Conservation (phyloP, 306 rosid genomes). For the Corylus americana region DNA sequence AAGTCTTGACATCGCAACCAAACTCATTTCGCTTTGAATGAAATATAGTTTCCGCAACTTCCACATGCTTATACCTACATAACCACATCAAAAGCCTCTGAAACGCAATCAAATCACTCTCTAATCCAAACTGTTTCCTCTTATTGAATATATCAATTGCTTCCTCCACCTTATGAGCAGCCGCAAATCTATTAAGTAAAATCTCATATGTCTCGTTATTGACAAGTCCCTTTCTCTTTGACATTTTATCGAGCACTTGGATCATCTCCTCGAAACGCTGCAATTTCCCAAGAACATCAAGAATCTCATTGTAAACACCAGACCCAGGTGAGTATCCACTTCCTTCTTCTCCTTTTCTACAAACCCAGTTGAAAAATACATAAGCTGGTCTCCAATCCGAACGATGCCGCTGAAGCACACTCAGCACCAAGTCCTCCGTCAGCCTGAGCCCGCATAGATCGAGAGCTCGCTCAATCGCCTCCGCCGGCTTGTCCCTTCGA, state of each 20-base stretch:
- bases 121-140: constrained; percentile 55
- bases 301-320: constrained; percentile 50
- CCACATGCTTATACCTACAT: constrained; percentile 71
- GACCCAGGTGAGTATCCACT: constrained; percentile 39
- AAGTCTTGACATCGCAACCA: constrained; percentile 52
- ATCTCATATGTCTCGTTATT: constrained; percentile 42
- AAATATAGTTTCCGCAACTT: constrained; percentile 72
- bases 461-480: constrained; percentile 59
- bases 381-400: constrained; percentile 73
- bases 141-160: constrained; percentile 46
- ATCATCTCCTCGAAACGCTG: constrained; percentile 46
- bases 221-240: constrained; percentile 43
- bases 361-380: constrained; percentile 66
- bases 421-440: constrained; percentile 48
- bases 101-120: constrained; percentile 46
- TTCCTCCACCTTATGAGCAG: constrained; percentile 67
- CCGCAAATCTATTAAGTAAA: constrained; percentile 55
- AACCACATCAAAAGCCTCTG: constrained; percentile 68
- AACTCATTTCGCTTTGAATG: constrained; percentile 42
- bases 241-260: constrained; percentile 81
- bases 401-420: constrained; percentile 62
- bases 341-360: constrained; percentile 20
- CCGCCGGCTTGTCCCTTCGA: constrained; percentile 57
- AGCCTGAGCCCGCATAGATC: constrained; percentile 40
- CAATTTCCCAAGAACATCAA: constrained; percentile 62